Percentiles rank a stretch among this genome's conserved stretches.
Evolutionary conservation across 2,329 filamentous ascomycete species (phyloP).

Genomic region (Microcyclospora pomicola): DNA sequence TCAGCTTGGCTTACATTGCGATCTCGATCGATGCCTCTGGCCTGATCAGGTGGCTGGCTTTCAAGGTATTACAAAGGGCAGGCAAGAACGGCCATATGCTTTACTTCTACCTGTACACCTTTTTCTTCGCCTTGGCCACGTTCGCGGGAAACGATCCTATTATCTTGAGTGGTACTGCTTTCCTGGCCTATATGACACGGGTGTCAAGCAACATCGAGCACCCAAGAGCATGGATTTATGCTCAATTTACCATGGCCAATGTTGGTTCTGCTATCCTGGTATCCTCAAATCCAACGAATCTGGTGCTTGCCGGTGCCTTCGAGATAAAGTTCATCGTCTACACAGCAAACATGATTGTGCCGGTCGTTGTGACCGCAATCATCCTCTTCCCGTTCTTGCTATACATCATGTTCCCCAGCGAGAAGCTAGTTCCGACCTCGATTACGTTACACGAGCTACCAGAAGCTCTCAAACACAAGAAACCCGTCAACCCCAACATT

Average conservation of each 20-base stretch:
- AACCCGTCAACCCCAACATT: slow-evolving; percentile 60
- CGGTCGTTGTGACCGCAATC: slow-evolving; percentile 53
- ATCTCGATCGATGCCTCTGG: slow-evolving; percentile 67
- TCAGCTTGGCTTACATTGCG: slow-evolving; percentile 52
- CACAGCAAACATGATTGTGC: slow-evolving; percentile 65
- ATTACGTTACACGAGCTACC: slow-evolving; percentile 58
- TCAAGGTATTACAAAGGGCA: slow-evolving; percentile 54
- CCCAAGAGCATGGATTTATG: slow-evolving; percentile 58
- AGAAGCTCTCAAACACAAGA: slow-evolving; percentile 39
- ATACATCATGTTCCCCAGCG: slow-evolving; percentile 53
- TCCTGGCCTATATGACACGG: slow-evolving; percentile 63
- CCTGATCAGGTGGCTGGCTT: slow-evolving; percentile 55
- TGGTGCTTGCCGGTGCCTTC: slow-evolving; percentile 61
- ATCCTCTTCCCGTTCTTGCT: slow-evolving; percentile 56
- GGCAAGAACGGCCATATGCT: slow-evolving; percentile 53
- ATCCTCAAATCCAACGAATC: slow-evolving; percentile 64
- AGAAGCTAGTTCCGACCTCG: slow-evolving; percentile 47
- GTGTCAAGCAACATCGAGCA: slow-evolving; percentile 60
- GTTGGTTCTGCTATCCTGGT: slow-evolving; percentile 63
- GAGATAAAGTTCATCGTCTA: slow-evolving; percentile 58
- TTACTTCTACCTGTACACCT: slow-evolving; percentile 59
- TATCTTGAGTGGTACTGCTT: slow-evolving; percentile 59
- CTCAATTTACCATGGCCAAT: slow-evolving; percentile 59
- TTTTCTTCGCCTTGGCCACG: slow-evolving; percentile 54
- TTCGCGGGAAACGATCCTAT: slow-evolving; percentile 66